Base-by-base conservation (phyloP, 2,329 filamentous ascomycete genomes). In the Calonectria hongkongensis region DNA sequence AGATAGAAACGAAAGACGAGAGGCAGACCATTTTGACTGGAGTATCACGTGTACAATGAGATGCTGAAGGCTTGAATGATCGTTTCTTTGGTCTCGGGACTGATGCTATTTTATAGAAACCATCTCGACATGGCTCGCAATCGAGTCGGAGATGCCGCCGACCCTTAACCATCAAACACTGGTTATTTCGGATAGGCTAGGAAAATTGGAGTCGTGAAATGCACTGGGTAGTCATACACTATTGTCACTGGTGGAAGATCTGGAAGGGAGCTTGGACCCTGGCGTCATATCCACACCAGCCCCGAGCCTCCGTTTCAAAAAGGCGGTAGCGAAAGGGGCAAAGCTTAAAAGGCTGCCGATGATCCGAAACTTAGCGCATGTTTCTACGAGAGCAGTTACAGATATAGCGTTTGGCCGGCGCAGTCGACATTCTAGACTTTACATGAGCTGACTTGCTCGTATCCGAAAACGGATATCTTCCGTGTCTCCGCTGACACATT, bases 1-100 rank as follows among this genome's bases (percentile, higher is more conserved):
- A 67, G 16, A 79, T 18, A 28, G 78, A 78, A 25, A 76, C 67
- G 10, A 79, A n/a, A 12, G 45, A 13, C 25, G 45, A 48, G 45
- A 48, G n/a, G 9, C 45, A 21, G 45, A 48, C 45, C 45, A 48
- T 48, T 48, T 48, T 48, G 45, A 48, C 4, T 48, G 18, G n/a
- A 21, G 6, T 48, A 21, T 12, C 6, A 6, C 27, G 45, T 25
- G 45, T 4, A 25, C 21, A 13, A 48, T n/a, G 45, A 25, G 45
- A 48, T 25, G 45, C 45, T 48, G n/a, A 25, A 9, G 45, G 25
- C n/a, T 25, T 25, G 45, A 9, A 25, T 25, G 25, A 25, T 3
- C 9, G 8, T 10, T 16, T 48, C 8, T 9, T 3, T 25, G 13
- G 45, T 48, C 45, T 48, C 5, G 4, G 45, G 45, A 48, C 21